phyloP scores from a whole-genome alignment of 805 yeast species.

The Wickerhamiella bombiphila region DNA sequence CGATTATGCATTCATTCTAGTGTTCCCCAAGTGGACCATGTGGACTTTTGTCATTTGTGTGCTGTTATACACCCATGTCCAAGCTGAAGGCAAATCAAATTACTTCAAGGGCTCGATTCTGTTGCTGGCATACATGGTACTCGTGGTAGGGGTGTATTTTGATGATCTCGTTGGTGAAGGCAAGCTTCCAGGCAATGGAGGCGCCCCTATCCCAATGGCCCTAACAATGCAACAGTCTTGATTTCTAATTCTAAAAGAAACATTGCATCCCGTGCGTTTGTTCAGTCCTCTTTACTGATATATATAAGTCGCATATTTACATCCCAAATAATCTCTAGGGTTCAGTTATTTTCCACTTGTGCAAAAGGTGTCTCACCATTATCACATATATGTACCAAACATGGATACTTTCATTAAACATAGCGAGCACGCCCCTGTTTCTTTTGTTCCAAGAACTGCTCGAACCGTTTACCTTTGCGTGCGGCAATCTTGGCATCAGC shows the following conservation, averaged over 20 bases:
- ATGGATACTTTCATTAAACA: too few relatives aligned
- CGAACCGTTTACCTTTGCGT: constrained; percentile 39
- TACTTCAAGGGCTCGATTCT: constrained; percentile 90
- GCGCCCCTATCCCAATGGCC: too few relatives aligned
- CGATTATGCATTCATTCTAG: constrained; percentile 45
- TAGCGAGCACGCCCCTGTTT: too few relatives aligned
- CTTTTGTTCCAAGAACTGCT: constrained; percentile 9
- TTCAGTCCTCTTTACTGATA: too few relatives aligned
- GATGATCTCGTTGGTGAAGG: constrained; percentile 29
- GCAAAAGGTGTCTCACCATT: too few relatives aligned
- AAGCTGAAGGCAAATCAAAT: constrained; percentile 93
- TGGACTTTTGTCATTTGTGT: constrained; percentile 74
- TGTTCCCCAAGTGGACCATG: constrained; percentile 93
- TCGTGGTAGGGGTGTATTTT: constrained; percentile 69
- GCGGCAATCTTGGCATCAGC: constrained; percentile 54
- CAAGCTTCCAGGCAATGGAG: background rate
- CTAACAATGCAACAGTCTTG: too few relatives aligned
- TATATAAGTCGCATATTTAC: too few relatives aligned
- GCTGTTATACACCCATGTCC: constrained; percentile 78
- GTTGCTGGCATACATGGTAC: constrained; percentile 60
- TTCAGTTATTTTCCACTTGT: too few relatives aligned
- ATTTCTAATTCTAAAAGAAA: too few relatives aligned
- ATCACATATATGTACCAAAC: too few relatives aligned
- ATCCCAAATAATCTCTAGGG: too few relatives aligned
- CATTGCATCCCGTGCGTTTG: too few relatives aligned